Conservation (phyloP, 306 rosid genomes). For the Cercis canadensis region DNA sequence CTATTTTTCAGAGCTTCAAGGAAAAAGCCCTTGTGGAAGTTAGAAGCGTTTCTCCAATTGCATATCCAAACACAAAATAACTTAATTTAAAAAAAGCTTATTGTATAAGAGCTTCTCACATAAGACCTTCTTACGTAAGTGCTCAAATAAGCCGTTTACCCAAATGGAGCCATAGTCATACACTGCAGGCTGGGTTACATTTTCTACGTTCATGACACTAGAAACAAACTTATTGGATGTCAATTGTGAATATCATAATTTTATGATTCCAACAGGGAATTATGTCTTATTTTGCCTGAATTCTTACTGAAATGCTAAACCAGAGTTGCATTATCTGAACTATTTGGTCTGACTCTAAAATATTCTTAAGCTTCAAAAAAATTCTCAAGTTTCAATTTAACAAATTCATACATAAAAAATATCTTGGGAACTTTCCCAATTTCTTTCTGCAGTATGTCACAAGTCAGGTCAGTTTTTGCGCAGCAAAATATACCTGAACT, state of each 20-base stretch:
- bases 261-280: neutral
- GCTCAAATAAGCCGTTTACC: too few relatives aligned
- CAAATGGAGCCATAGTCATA: too few relatives aligned
- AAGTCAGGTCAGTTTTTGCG: constrained; percentile 4
- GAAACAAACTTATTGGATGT: neutral
- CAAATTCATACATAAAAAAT: too few relatives aligned
- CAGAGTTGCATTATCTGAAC: constrained; percentile 2
- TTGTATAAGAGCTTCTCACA: too few relatives aligned
- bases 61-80: too few relatives aligned
- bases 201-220: too few relatives aligned
- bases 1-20: too few relatives aligned
- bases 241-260: neutral
- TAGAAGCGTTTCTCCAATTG: too few relatives aligned
- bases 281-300: neutral
- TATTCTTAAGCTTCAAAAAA: neutral
- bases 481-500: neutral
- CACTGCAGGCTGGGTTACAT: too few relatives aligned
- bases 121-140: too few relatives aligned
- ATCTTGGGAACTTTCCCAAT: neutral
- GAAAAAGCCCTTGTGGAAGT: too few relatives aligned
- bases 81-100: too few relatives aligned
- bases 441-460: constrained; percentile 5
- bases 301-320: constrained; percentile 18
- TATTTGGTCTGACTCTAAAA: neutral
- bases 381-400: neutral